These are phyloP conservation scores for Zhuliangozyma blackwelliae DNA, from an alignment of 1,139 yeast genomes.

Conservation along the genomic window DNA sequence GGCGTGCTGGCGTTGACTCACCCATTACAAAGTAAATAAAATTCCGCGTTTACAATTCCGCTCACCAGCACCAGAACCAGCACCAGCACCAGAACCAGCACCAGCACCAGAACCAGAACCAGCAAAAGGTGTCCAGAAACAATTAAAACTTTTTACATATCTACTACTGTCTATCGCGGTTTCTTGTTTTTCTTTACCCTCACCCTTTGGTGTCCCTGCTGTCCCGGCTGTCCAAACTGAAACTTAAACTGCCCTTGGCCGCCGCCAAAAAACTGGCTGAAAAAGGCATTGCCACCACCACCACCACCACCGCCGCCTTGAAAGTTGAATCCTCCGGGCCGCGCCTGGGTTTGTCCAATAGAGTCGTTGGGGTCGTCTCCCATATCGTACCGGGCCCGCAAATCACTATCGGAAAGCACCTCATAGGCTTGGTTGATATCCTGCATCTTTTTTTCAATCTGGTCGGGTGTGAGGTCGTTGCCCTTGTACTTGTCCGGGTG, in stretches of 20 bases:
- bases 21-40: too few relatives aligned
- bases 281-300: too few relatives aligned
- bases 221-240: not conserved
- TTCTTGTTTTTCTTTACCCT: too few relatives aligned
- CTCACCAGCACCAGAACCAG: too few relatives aligned
- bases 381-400: constrained; percentile 61
- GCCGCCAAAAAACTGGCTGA: too few relatives aligned
- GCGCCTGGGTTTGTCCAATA: constrained; percentile 10
- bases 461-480: constrained; percentile 61
- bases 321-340: constrained; percentile 6
- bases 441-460: constrained; percentile 82
- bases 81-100: not conserved
- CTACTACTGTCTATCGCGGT: too few relatives aligned
- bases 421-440: constrained; percentile 93
- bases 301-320: constrained; percentile 6
- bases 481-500: constrained; percentile 89
- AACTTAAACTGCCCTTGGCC: not conserved
- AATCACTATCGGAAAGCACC: constrained; percentile 63
- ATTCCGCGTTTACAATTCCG: too few relatives aligned
- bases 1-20: too few relatives aligned
- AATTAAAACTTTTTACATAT: too few relatives aligned
- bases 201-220: too few relatives aligned
- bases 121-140: too few relatives aligned
- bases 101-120: too few relatives aligned
- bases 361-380: constrained; percentile 62